Conservation (phyloP, 345 rosid species). For the Dimocarpus longan region DNA sequence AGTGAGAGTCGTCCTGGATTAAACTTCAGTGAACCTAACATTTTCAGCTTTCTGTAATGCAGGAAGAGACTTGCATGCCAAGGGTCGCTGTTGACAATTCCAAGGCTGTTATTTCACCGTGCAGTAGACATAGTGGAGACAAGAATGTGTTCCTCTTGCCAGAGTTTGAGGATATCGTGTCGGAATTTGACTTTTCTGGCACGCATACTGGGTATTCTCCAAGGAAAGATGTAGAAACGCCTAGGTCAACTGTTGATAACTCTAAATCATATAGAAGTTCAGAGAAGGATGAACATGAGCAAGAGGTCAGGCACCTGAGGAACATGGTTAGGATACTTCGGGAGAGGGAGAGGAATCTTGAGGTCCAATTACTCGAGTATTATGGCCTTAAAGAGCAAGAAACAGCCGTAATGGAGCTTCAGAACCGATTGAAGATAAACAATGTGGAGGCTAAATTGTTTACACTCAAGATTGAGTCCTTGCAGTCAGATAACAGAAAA, state of each 20-base stretch:
- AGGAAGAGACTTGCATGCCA: conserved; percentile 31
- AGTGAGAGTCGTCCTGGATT: neutral
- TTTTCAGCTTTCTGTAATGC: conserved; percentile 20
- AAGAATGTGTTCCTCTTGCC: conserved; percentile 60
- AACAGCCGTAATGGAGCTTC: conserved; percentile 67
- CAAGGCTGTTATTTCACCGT: conserved; percentile 38
- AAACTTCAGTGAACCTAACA: neutral
- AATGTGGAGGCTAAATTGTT: conserved; percentile 75
- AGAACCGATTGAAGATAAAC: conserved; percentile 73
- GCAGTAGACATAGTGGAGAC: conserved; percentile 33
- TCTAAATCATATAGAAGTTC: conserved; percentile 42
- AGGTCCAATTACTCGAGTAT: conserved; percentile 72
- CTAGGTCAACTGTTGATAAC: conserved; percentile 39
- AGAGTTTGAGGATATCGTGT: conserved; percentile 52
- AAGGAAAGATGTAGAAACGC: conserved; percentile 37
- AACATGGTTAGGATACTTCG: conserved; percentile 55
- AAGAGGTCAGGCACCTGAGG: conserved; percentile 62
- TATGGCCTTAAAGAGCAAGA: conserved; percentile 89
- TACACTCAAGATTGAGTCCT: conserved; percentile 67
- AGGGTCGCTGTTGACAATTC: conserved; percentile 33
- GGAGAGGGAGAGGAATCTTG: conserved; percentile 78
- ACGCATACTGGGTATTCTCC: conserved; percentile 23
- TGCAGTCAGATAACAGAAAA: conserved; percentile 64
- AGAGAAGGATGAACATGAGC: conserved; percentile 54
- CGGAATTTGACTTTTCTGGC: conserved; percentile 44